These are phyloP conservation scores for Neurospora intermedia DNA, from an alignment of 495 filamentous ascomycete genomes.

Conservation along the genomic window DNA sequence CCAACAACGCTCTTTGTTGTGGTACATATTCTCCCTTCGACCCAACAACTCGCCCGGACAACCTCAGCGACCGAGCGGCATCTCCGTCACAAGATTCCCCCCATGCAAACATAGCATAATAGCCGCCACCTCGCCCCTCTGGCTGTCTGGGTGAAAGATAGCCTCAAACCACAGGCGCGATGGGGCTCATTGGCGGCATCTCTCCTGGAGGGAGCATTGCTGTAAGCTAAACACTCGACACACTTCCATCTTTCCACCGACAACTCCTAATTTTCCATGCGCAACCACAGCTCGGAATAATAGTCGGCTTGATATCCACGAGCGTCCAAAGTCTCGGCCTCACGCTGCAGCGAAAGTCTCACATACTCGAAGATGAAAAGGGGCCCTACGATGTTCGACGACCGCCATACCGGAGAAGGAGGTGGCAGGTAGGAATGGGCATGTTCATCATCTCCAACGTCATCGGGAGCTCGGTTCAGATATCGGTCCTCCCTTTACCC, in stretches of 20 bases:
- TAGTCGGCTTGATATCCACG: slow-evolving; percentile 87
- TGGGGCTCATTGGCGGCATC: slow-evolving; percentile 71
- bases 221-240: slow-evolving; percentile 41
- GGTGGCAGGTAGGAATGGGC: slow-evolving; percentile 97
- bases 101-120: slow-evolving; percentile 17
- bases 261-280: slow-evolving; percentile 10
- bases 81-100: slow-evolving; percentile 1
- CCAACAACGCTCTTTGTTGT: not conserved
- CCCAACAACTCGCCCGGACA: not conserved
- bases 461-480: slow-evolving; percentile 90
- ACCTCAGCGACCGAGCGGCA: not conserved
- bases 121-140: slow-evolving; percentile 9
- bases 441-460: slow-evolving; percentile 96
- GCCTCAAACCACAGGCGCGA: slow-evolving; percentile 24
- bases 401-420: slow-evolving; percentile 78
- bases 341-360: slow-evolving; percentile 97
- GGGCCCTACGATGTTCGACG: slow-evolving; percentile 63
- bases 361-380: slow-evolving; percentile 95
- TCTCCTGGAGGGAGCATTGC: slow-evolving; percentile 81
- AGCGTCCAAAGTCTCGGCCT: slow-evolving; percentile 90
- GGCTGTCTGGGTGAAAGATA: slow-evolving; percentile 17
- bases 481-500: slow-evolving; percentile 89
- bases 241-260: not conserved
- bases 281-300: slow-evolving; percentile 64
- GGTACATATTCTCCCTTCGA: not conserved